phyloP scores from a whole-genome alignment of 225 moss, liverwort and hornwort species.

The Takakia lepidozioides region DNA sequence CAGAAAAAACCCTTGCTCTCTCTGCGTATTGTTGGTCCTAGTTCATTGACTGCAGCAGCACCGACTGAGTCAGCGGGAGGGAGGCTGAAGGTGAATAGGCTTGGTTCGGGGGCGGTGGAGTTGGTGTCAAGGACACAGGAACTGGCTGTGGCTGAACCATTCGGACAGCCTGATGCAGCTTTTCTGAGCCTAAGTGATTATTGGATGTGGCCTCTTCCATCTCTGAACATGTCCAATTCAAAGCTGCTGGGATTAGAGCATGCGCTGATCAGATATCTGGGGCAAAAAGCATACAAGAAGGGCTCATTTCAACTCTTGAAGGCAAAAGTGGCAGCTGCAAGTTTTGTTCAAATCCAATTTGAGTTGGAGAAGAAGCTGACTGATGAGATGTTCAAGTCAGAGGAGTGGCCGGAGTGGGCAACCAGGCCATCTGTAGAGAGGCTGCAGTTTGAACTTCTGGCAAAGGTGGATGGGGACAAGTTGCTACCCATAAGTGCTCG shows the following conservation, averaged over 20 bases:
- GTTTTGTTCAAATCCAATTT: slow-evolving; percentile 69
- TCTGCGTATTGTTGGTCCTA: slow-evolving; percentile 75
- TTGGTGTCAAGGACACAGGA: slow-evolving; percentile 38
- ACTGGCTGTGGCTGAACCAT: slow-evolving; percentile 9
- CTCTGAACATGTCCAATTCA: slow-evolving; percentile 63
- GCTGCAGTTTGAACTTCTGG: slow-evolving; percentile 61
- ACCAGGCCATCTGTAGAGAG: slow-evolving; percentile 54
- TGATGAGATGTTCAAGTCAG: slow-evolving; percentile 17
- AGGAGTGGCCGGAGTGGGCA: slow-evolving; percentile 67
- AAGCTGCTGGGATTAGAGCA: slow-evolving; percentile 64
- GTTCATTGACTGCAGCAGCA: slow-evolving; percentile 53
- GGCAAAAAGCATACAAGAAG: slow-evolving; percentile 45
- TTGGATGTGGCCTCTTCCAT: slow-evolving; percentile 79
- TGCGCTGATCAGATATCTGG: slow-evolving; percentile 52
- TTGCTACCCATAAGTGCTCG: slow-evolving; percentile 47
- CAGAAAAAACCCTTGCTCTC: slow-evolving; percentile 67
- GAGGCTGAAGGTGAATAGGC: slow-evolving; percentile 74
- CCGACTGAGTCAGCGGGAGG: slow-evolving; percentile 35
- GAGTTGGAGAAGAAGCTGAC: slow-evolving; percentile 53
- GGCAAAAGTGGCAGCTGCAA: slow-evolving; percentile 76
- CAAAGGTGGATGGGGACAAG: slow-evolving; percentile 60
- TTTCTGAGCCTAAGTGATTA: slow-evolving; percentile 24
- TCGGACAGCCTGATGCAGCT: slow-evolving; percentile 13
- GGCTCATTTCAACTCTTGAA: slow-evolving; percentile 73
- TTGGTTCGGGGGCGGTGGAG: slow-evolving; percentile 75